These are phyloP conservation scores for Plantago major DNA, from an alignment of 257 asterid species.

Conservation along the genomic window DNA sequence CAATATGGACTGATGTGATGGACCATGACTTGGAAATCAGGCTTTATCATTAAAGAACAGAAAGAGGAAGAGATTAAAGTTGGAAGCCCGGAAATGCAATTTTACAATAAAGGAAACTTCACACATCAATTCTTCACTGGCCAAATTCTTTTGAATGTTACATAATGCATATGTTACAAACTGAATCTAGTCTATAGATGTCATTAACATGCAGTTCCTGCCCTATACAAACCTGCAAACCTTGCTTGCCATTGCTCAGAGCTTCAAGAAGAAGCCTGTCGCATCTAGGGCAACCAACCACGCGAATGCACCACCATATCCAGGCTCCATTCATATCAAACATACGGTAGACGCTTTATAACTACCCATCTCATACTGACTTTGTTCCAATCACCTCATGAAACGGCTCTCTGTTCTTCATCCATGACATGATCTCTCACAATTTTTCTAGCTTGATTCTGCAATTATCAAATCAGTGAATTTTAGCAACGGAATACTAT, in stretches of 20 bases:
- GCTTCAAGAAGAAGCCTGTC: constrained; percentile 9
- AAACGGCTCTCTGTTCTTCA: constrained; percentile 36
- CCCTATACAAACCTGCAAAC: constrained; percentile 11
- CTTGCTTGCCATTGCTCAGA: constrained; percentile 10
- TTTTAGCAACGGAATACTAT: constrained; percentile 7
- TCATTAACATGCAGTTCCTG: constrained; percentile 13
- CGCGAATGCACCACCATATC: neutral
- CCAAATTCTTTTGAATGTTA: neutral
- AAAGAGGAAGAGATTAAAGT: neutral
- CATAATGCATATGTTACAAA: neutral
- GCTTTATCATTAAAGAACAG: too few species aligned
- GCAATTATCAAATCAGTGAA: constrained; percentile 27
- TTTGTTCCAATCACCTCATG: constrained; percentile 30
- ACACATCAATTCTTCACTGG: constrained; percentile 14
- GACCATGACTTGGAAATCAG: too few species aligned
- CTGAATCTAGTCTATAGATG: constrained; percentile 2
- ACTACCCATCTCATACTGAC: constrained; percentile 3
- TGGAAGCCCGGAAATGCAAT: neutral
- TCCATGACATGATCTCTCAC: constrained; percentile 19
- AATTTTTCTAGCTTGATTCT: constrained; percentile 32
- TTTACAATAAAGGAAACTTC: constrained; percentile 18
- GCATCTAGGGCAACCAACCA: constrained; percentile 1
- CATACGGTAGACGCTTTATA: constrained; percentile 11
- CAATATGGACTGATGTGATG: too few species aligned
- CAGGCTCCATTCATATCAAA: neutral